Conservation (phyloP, 2,329 filamentous ascomycete species). For the Leptosphaerulina australis region DNA sequence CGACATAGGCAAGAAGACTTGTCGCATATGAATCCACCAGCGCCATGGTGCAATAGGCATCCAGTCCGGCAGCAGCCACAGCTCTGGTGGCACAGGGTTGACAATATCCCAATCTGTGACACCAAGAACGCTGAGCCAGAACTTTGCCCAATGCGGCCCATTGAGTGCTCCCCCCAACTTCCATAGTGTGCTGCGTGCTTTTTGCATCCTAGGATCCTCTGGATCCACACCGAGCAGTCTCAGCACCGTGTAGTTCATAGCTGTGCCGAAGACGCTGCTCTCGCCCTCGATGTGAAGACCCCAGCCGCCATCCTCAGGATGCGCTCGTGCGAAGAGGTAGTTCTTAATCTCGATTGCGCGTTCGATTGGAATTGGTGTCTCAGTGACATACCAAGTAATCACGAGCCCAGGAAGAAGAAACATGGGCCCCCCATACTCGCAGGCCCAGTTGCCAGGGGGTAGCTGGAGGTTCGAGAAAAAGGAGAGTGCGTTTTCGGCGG, state of each 20-base stretch:
- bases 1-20: slow-evolving; percentile 92
- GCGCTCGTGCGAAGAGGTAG: slow-evolving; percentile 84
- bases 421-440: slow-evolving; percentile 97
- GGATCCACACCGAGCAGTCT: slow-evolving; percentile 82
- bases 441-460: slow-evolving; percentile 89
- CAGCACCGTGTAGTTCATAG: slow-evolving; percentile 83
- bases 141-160: slow-evolving; percentile 95
- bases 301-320: slow-evolving; percentile 94
- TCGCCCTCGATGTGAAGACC: slow-evolving; percentile 93
- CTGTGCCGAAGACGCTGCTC: slow-evolving; percentile 87
- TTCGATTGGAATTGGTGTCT: slow-evolving; percentile 80
- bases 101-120: slow-evolving; percentile 89
- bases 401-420: slow-evolving; percentile 88
- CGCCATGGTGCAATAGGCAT: slow-evolving; percentile 87
- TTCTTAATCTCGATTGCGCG: slow-evolving; percentile 88
- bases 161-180: slow-evolving; percentile 83
- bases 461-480: slow-evolving; percentile 93
- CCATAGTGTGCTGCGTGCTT: slow-evolving; percentile 81
- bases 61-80: slow-evolving; percentile 94
- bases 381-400: slow-evolving; percentile 85
- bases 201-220: slow-evolving; percentile 83
- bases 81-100: slow-evolving; percentile 89
- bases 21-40: slow-evolving; percentile 99
- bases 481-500: slow-evolving; percentile 79
- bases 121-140: slow-evolving; percentile 86